These are phyloP conservation scores for Ceratocystis ficicola DNA, from an alignment of 2,329 filamentous ascomycete species.

Conservation along the genomic window DNA sequence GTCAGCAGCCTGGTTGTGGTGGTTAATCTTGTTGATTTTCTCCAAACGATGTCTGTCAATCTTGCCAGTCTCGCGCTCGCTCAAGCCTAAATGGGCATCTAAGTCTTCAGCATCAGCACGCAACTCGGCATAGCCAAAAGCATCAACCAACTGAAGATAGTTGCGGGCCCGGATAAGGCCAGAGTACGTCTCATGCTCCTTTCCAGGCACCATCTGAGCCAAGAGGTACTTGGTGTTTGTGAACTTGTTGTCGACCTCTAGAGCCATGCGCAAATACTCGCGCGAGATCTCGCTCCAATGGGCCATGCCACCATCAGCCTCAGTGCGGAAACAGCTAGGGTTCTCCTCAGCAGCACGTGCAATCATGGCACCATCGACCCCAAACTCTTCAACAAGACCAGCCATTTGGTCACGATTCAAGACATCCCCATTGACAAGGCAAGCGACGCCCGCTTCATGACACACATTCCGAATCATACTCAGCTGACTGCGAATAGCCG, in stretches of 20 bases:
- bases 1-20: constrained; percentile 27
- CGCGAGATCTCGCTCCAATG: constrained; percentile 67
- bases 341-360: constrained; percentile 87
- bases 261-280: constrained; percentile 57
- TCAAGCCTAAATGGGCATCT: constrained; percentile 46
- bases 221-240: constrained; percentile 91
- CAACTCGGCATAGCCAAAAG: constrained; percentile 53
- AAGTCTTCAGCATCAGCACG: constrained; percentile 50
- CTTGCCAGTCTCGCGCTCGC: constrained; percentile 18
- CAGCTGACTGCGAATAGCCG: constrained; percentile 74
- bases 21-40: constrained; percentile 19
- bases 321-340: constrained; percentile 67
- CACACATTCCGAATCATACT: constrained; percentile 74
- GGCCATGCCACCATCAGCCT: constrained; percentile 55
- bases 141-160: constrained; percentile 56
- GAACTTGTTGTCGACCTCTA: constrained; percentile 74
- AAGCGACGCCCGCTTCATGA: constrained; percentile 73
- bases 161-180: constrained; percentile 53
- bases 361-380: constrained; percentile 95
- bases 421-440: constrained; percentile 93
- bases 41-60: constrained; percentile 21
- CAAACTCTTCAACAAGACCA: constrained; percentile 60
- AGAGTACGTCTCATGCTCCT: constrained; percentile 47
- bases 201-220: constrained; percentile 74
- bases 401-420: constrained; percentile 59